Conservation (phyloP, 148 eudicot species). For the Vaccinium vitisidaea region DNA sequence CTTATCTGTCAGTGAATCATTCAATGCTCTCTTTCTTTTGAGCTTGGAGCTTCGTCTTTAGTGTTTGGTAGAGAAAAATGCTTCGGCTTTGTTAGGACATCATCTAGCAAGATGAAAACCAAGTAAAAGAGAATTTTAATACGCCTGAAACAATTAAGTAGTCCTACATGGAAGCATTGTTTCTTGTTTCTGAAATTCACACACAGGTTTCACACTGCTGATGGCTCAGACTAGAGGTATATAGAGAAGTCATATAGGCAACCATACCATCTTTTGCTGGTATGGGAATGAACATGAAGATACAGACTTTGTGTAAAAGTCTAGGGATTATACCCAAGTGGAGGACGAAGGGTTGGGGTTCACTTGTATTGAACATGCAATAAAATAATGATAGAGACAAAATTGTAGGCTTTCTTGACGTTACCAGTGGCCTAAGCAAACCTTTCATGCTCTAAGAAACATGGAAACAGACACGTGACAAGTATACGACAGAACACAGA, state of each 20-base stretch:
- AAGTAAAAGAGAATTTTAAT: background rate
- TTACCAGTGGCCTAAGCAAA: background rate
- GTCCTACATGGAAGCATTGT: background rate
- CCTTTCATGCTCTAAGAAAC: too few species aligned
- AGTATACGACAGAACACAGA: background rate
- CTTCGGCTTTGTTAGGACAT: background rate
- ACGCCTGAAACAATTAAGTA: background rate
- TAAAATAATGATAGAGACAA: background rate
- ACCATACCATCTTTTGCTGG: background rate
- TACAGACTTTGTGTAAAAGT: too few species aligned
- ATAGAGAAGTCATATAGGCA: background rate
- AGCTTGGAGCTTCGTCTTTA: background rate
- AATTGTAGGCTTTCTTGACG: background rate
- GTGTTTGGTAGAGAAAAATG: background rate
- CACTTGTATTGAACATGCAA: background rate
- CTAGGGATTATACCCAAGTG: too few species aligned
- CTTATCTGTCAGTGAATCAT: background rate
- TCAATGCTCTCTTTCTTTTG: background rate
- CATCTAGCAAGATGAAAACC: background rate
- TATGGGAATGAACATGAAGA: background rate
- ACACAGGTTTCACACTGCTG: background rate
- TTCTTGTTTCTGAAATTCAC: background rate
- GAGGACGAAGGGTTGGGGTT: too few species aligned
- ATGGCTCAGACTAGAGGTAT: background rate
- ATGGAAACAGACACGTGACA: too few species aligned